A percentile compares a stretch with the other conserved stretches of the same genome.
Conservation (phyloP, 2,329 filamentous ascomycete genomes). For the Aspergillus ochraceus region DNA sequence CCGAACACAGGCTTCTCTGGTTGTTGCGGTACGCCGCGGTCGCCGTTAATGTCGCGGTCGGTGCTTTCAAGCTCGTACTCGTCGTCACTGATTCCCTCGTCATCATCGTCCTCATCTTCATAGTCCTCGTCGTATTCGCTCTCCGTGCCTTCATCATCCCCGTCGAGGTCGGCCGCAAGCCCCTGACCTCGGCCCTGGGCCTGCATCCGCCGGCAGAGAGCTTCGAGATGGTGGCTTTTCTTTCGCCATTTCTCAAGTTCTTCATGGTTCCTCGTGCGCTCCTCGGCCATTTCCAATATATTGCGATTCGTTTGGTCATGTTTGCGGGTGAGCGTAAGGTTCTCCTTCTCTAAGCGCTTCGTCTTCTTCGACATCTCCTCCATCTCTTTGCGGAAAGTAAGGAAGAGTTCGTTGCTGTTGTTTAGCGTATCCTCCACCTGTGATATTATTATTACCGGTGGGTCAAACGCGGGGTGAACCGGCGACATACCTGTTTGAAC, state of each 20-base stretch:
- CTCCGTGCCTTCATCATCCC: slow-evolving; percentile 42
- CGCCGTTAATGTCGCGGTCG: slow-evolving; percentile 27
- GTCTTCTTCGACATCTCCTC: slow-evolving; percentile 99
- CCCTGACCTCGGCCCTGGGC: slow-evolving; percentile 82
- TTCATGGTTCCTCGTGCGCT: slow-evolving; percentile 73
- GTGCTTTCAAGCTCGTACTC: slow-evolving; percentile 49
- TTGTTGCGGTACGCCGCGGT: slow-evolving; percentile 26
- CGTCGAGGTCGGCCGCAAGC: slow-evolving; percentile 60
- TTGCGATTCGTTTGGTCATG: slow-evolving; percentile 92
- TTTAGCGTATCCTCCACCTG: slow-evolving; percentile 98
- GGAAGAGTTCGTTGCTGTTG: slow-evolving; percentile 95
- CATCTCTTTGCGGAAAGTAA: slow-evolving; percentile 98
- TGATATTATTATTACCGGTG: slow-evolving; percentile 48
- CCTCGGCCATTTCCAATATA: slow-evolving; percentile 96
- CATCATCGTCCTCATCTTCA: slow-evolving; percentile 66
- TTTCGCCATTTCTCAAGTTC: slow-evolving; percentile 77
- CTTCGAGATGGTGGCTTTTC: slow-evolving; percentile 88
- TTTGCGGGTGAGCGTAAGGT: slow-evolving; percentile 84
- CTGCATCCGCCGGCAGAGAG: slow-evolving; percentile 95
- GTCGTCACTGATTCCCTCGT: slow-evolving; percentile 61
- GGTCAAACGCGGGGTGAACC: slow-evolving; percentile 20
- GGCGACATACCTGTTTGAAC: slow-evolving; percentile 84
- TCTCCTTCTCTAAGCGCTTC: slow-evolving; percentile 94
- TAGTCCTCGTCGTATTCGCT: slow-evolving; percentile 59
- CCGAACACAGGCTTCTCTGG: slow-evolving; percentile 47